A percentile compares a stretch with the other conserved stretches of the same genome.
phyloP scores from a whole-genome alignment of 2,329 filamentous ascomycete species.

The Ceratocystis cubensis region DNA sequence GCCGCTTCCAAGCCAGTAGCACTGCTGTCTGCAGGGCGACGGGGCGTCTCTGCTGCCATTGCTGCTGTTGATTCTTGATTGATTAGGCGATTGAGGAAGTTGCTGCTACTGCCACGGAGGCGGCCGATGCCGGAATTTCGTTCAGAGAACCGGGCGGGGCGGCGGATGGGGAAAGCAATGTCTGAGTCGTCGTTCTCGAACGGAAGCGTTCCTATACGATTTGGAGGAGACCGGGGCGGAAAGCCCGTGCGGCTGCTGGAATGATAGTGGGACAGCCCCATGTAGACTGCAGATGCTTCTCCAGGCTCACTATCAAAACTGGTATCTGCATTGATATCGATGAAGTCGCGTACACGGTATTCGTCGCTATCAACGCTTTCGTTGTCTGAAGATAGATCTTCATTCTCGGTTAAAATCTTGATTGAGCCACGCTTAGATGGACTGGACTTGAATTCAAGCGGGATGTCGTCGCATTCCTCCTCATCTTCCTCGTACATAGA shows the following conservation, averaged over 20 bases:
- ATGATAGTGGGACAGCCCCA: not conserved
- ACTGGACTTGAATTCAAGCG: slow-evolving; percentile 39
- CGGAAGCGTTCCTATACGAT: slow-evolving; percentile 42
- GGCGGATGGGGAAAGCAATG: slow-evolving; percentile 20
- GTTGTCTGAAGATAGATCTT: slow-evolving; percentile 39
- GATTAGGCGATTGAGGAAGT: slow-evolving; percentile 5
- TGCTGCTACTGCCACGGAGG: not conserved
- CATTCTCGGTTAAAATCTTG: slow-evolving; percentile 29
- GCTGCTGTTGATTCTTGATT: slow-evolving; percentile 26
- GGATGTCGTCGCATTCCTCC: slow-evolving; percentile 27
- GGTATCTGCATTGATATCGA: not conserved
- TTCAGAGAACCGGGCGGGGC: not conserved
- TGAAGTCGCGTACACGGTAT: slow-evolving; percentile 27
- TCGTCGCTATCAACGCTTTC: slow-evolving; percentile 34
- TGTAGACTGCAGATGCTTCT: not conserved
- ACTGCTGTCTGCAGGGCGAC: slow-evolving; percentile 28
- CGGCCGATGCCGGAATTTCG: not conserved
- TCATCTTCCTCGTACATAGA: slow-evolving; percentile 30
- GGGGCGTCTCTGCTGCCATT: not conserved
- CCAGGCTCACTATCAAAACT: not conserved
- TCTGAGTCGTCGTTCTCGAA: slow-evolving; percentile 40
- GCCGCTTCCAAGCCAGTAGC: slow-evolving; percentile 12
- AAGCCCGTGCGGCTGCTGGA: not conserved
- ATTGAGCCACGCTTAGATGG: slow-evolving; percentile 42
- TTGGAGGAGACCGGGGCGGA: slow-evolving; percentile 28